Evolutionary conservation across 176 grass and related monocot species (phyloP).

Genomic region (Zea luxurians): DNA sequence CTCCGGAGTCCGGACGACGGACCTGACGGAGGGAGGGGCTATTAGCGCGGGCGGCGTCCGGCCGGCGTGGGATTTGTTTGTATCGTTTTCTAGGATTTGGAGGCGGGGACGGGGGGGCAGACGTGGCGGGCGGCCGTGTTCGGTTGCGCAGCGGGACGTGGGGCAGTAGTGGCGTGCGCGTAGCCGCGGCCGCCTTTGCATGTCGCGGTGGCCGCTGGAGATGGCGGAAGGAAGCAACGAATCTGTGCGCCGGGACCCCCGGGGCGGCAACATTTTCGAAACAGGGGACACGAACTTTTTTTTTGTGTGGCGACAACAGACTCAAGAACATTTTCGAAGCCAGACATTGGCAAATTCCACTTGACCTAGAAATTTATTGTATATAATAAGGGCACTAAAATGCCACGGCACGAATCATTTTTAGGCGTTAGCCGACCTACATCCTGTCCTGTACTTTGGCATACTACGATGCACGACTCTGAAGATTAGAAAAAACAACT

Average conservation of each 20-base stretch:
- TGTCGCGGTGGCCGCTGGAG: slow-evolving; percentile 9
- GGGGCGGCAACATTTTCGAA: no score
- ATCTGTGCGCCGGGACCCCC: no score
- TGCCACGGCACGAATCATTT: background rate
- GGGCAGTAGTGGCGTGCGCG: slow-evolving; percentile 35
- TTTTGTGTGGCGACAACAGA: no score
- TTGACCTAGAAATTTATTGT: background rate
- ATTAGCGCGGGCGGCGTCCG: slow-evolving; percentile 6
- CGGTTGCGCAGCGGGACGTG: background rate
- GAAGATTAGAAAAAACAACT: background rate
- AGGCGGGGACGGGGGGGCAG: background rate
- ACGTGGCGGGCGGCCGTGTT: background rate
- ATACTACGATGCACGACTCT: background rate
- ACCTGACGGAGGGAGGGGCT: background rate
- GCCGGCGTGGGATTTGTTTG: slow-evolving; percentile 10
- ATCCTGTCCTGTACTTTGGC: background rate
- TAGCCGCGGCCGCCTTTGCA: background rate
- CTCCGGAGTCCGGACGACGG: background rate
- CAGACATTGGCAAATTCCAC: background rate
- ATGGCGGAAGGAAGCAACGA: no score
- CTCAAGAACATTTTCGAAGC: no score
- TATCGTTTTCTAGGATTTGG: slow-evolving; percentile 12
- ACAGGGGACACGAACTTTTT: no score
- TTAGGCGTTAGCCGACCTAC: background rate
- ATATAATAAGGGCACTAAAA: background rate